Evolutionary conservation across 805 yeast species (phyloP), one percentile per base, ranked within the genome.

Genomic region (Saturnispora sanitii): DNA sequence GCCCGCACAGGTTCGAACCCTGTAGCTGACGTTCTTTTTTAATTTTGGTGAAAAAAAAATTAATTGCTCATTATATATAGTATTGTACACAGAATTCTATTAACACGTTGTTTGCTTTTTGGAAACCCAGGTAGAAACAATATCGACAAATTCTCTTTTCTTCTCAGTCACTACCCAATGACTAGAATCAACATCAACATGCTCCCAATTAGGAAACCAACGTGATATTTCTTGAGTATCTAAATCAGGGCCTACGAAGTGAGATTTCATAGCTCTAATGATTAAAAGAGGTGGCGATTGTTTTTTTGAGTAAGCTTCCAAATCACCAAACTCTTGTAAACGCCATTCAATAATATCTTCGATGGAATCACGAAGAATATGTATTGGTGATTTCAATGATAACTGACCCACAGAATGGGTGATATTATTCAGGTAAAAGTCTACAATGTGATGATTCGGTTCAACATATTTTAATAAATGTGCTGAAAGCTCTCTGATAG

Each of bases 121-220:
- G 9, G n/a, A n/a, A n/a, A 56, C 38, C 63, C 62, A 88, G 20
- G 77, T 79, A 23, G 64, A 65, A 9, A 83, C 73, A 6, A 66
- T 60, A 7, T 67, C 71, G 32, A 82, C 67, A 50, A 90, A 86
- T 52, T 79, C 87, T 15, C 67, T 49, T 4, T 94, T 90, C 48
- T 78, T 77, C 54, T 88, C 96, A 28, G 84, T 75, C 44, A 88
- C 83, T 3, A 88, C 74, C 95, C 96, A 90, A 59, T 90, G 98
- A 4, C 95, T 94, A 2, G 85, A 71, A 26, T 83, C 78, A 20
- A 92, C 65, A 50, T 80, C 90, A 37, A 71, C 63, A 12, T 82
- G 61, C 44, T 75, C 79, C 52, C 79, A 83, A 30, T 69, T 65
- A 1, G 94, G 88, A 57, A 86, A 90, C 50, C 42, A 43, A 6